Conservation (phyloP, 257 asterid species). For the Solanum arcanum region DNA sequence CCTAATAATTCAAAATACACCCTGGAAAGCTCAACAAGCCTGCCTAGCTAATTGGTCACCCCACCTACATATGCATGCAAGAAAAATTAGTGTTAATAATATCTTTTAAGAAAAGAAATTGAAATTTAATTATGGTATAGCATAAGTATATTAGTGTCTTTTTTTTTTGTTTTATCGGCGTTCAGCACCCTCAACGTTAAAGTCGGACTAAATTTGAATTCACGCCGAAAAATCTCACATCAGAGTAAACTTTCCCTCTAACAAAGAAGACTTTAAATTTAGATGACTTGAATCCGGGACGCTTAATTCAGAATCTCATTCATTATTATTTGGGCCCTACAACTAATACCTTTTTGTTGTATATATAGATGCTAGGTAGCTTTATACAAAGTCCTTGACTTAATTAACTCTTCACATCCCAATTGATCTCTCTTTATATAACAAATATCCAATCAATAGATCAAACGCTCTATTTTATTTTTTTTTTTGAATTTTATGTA, state of each 20-base stretch:
- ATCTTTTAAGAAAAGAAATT: neutral
- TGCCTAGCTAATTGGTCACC: neutral
- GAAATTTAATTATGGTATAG: neutral
- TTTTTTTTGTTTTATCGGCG: too few relatives aligned
- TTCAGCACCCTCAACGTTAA: too few relatives aligned
- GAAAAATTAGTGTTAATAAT: neutral
- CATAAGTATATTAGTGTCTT: neutral
- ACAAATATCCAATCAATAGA: neutral
- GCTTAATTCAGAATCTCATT: neutral
- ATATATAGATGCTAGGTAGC: neutral
- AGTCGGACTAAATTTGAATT: too few relatives aligned
- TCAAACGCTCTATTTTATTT: neutral
- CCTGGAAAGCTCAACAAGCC: neutral
- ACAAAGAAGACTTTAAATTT: too few relatives aligned
- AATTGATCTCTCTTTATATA: neutral
- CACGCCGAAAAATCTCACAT: fast-evolving
- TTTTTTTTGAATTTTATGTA: neutral
- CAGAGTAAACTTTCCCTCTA: neutral
- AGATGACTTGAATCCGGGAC: fast-evolving
- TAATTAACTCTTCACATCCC: neutral
- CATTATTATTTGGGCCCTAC: neutral
- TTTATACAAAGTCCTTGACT: neutral
- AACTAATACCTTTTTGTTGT: neutral
- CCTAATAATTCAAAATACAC: neutral
- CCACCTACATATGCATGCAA: neutral